Base-by-base conservation (phyloP, 345 rosid genomes). In the Psidium guajava region DNA sequence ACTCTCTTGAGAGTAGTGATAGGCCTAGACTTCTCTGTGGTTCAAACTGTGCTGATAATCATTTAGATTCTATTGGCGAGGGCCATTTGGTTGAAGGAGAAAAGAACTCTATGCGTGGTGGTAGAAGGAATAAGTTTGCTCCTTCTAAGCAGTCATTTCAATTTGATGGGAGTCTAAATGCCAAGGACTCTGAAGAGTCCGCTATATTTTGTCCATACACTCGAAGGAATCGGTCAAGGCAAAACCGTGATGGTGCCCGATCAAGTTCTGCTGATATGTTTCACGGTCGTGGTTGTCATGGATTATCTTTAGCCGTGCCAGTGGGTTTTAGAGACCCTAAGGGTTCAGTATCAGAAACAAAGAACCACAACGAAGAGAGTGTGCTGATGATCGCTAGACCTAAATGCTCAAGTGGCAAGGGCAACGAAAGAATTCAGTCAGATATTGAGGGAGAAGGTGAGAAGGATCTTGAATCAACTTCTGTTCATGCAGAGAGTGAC, bases 1-100 rank as follows among this genome's bases (percentile, higher is more conserved):
- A 94, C 89, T 97, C 98, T 88, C 93, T 93, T 52, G 99, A 96
- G 88, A 96, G 98, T 94, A 94, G 98, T 89, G 99, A 95, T 86
- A 92, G 97, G 88, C 98, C 93, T 14, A 91, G 91, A 88, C 90
- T 90, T 88, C 91, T 86, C 81, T 90, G 93, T 87, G 98, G 93
- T 91, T 96, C 95, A 87, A 94, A 93, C 88, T 94, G 92, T 88
- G 95, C 96, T 36, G 98, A 96, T 90, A 95, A 95, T 90, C 93
- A 92, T 28, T 87, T 94, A 88, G 91, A 91, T 83, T 96, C 96
- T 92, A 93, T 91, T 91, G 96, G 94, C 87, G 96, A 92, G 87
- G 92, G 88, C 88, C 93, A 92, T 89, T 86, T 92, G 83, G 92
- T 87, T 88, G 93, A 93, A 87, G 89, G 88, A 54, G 93, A 92